Percentiles rank a stretch among this genome's conserved stretches.
Conservation (phyloP, 148 eudicot genomes). For the Simmondsia chinensis region DNA sequence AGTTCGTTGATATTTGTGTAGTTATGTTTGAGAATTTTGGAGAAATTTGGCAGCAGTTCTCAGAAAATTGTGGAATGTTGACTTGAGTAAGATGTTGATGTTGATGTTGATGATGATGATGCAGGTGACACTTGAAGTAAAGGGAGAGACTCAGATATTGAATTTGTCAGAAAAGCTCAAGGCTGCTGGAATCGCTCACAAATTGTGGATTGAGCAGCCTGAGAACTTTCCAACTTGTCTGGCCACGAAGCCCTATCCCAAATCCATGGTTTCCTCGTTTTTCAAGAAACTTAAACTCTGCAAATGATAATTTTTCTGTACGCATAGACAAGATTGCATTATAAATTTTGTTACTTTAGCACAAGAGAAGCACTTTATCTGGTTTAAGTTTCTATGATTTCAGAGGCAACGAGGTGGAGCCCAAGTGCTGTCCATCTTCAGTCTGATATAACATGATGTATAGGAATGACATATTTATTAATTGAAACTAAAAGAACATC, state of each 20-base stretch:
- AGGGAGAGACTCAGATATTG: conserved; percentile 65
- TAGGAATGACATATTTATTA: too few relatives aligned
- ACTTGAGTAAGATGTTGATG: neutral
- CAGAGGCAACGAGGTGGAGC: too few relatives aligned
- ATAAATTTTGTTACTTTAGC: neutral
- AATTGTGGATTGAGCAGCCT: conserved; percentile 88
- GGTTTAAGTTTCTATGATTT: too few relatives aligned
- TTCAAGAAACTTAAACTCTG: conserved; percentile 88
- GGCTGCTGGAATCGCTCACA: conserved; percentile 45
- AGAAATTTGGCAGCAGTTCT: too few relatives aligned
- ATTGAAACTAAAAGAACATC: too few relatives aligned
- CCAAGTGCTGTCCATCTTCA: too few relatives aligned
- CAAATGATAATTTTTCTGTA: conserved; percentile 33
- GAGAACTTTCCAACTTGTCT: conserved; percentile 81
- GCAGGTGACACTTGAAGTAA: conserved; percentile 91
- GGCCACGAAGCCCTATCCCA: conserved; percentile 84
- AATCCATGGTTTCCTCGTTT: conserved; percentile 51
- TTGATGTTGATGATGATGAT: neutral
- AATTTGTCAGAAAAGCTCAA: conserved; percentile 68
- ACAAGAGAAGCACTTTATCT: neutral
- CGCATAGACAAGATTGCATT: neutral
- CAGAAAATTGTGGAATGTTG: neutral
- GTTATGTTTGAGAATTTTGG: too few relatives aligned
- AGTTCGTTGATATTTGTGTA: too few relatives aligned
- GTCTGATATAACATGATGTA: too few relatives aligned